A percentile compares a stretch with the other conserved stretches of the same genome.
These are phyloP conservation scores for Sordaria brevicollis DNA, from an alignment of 495 filamentous ascomycete genomes.

Conservation along the genomic window DNA sequence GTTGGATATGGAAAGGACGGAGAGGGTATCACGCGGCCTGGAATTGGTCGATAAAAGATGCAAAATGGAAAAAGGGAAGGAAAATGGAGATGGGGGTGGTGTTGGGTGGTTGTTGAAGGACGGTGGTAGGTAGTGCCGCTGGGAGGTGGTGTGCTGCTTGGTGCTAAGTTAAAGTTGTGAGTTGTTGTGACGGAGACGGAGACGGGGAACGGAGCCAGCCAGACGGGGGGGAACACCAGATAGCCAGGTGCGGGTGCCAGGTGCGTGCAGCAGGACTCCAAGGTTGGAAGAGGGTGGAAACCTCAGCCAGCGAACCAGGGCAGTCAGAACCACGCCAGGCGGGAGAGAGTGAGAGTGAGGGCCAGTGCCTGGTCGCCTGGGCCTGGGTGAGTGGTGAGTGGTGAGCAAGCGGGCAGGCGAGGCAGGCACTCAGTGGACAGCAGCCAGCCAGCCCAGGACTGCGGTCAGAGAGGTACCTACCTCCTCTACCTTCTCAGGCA, in stretches of 20 bases:
- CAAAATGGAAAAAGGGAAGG: not conserved
- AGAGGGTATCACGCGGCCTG: not conserved
- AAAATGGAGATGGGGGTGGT: not conserved
- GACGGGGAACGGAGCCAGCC: not conserved
- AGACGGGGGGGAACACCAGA: not conserved
- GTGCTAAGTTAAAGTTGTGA: not conserved
- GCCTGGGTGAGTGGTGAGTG: not conserved
- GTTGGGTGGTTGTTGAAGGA: not conserved
- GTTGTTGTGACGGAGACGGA: not conserved
- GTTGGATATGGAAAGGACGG: conserved; percentile 5
- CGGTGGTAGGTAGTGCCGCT: not conserved
- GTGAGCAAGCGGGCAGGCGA: too few species aligned
- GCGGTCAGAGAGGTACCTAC: too few species aligned
- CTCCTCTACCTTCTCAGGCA: not conserved
- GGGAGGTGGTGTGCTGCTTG: not conserved
- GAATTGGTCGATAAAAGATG: not conserved
- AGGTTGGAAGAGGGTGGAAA: not conserved
- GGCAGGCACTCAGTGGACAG: too few species aligned
- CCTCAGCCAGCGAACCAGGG: not conserved
- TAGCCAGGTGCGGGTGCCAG: not conserved
- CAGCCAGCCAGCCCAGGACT: not conserved
- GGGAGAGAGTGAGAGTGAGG: too few species aligned
- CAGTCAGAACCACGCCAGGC: not conserved
- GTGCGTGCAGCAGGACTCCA: not conserved
- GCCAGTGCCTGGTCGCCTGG: too few species aligned